These are phyloP conservation scores for Russula compacta DNA, from an alignment of 768 basidiomycete genomes.

Conservation along the genomic window DNA sequence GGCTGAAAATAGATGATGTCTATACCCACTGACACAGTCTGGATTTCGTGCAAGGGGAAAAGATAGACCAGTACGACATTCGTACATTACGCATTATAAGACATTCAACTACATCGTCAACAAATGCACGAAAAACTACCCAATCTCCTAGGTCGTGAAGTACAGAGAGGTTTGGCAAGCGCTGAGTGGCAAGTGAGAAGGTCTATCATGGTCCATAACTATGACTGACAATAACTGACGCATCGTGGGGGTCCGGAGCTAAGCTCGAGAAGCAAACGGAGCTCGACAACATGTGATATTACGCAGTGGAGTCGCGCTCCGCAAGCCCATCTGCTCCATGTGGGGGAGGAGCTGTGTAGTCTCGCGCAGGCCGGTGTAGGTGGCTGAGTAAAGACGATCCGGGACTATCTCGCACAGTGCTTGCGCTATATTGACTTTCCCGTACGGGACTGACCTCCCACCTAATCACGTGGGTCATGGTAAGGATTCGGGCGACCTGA, in stretches of 20 bases:
- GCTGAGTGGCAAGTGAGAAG: not conserved
- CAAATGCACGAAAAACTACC: not conserved
- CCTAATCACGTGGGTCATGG: not conserved
- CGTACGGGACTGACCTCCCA: not conserved
- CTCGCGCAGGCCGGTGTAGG: not conserved
- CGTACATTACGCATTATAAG: too few species aligned
- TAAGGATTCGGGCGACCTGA: too few species aligned
- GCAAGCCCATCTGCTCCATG: not conserved
- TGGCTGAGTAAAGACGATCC: slow-evolving; percentile 3
- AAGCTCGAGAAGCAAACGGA: too few species aligned
- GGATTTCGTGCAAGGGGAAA: not conserved
- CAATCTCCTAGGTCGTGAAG: not conserved
- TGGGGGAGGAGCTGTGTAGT: not conserved
- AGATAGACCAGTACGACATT: not conserved
- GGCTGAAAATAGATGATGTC: not conserved
- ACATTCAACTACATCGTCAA: not conserved
- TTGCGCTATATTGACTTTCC: not conserved
- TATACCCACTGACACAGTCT: not conserved
- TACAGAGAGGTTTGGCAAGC: not conserved
- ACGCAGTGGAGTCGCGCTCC: not conserved
- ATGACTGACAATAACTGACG: not conserved
- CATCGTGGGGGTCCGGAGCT: not conserved
- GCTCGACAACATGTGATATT: not conserved
- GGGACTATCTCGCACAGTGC: not conserved
- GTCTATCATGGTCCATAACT: not conserved